Percentiles rank a stretch among this genome's conserved stretches.
Conservation (phyloP, 2,329 filamentous ascomycete species). For the Claviceps maximensis region DNA sequence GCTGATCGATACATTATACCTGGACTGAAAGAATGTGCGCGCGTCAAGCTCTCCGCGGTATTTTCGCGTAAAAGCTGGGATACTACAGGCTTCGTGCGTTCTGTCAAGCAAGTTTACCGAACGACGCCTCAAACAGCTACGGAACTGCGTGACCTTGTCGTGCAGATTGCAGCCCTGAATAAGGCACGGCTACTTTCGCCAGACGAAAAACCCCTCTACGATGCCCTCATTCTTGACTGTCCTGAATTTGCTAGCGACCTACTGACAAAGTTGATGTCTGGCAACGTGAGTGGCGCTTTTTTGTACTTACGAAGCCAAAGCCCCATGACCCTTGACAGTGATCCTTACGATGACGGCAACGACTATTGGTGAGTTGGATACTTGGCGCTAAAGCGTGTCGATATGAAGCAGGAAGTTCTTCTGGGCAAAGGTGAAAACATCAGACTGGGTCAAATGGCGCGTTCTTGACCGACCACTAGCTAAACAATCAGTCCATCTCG, state of each 20-base stretch:
- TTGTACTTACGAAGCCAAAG: no score
- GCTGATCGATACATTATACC: neutral
- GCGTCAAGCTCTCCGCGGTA: neutral
- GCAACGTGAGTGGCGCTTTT: no score
- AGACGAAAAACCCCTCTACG: neutral
- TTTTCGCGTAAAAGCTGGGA: fast-evolving
- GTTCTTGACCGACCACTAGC: neutral
- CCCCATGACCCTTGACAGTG: no score
- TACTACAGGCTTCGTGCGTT: neutral
- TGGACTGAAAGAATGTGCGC: neutral
- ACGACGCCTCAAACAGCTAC: neutral
- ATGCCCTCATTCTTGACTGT: neutral
- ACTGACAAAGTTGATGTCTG: neutral
- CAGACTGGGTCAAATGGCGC: neutral
- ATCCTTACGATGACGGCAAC: no score
- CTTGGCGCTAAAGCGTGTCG: no score
- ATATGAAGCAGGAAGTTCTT: no score
- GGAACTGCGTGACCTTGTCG: no score
- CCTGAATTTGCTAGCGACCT: neutral
- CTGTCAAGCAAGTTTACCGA: neutral
- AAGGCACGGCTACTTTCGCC: neutral
- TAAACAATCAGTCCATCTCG: neutral
- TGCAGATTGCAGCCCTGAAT: neutral
- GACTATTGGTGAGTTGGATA: no score
- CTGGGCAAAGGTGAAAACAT: neutral